Evolutionary conservation across 305 asterid species (phyloP), one percentile per base, ranked within the genome.

Genomic region (Solanum hybrid): DNA sequence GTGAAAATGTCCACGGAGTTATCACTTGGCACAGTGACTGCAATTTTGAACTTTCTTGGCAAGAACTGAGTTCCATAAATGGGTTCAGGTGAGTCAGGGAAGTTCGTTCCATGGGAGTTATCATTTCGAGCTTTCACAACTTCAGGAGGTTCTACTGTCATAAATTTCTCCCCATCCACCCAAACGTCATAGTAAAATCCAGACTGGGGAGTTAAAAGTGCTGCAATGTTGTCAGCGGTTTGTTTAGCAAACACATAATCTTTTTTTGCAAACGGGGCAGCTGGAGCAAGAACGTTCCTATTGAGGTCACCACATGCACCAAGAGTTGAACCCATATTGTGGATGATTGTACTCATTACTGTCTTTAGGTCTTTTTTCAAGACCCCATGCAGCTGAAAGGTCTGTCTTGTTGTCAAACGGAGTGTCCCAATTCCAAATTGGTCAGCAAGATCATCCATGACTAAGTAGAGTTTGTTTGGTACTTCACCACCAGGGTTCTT

Each of bases 241-340:
- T 94, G 92, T 93, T 97, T 98, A 4, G 99, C 99, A 94, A 96
- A 96, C 20, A 96, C 89, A 93, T 97, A 96, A 92, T 96, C 99
- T 92, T 95, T 96, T 71, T 92, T 93, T 2, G 91, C 34, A 89
- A 91, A 91, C 9, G 99, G 99, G 51, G 98, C 97, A 28, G 99
- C 98, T n/a, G 99, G 99, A 84, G 99, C 99, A 31, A 97, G 97
- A 82, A 97, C 99, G 20, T 97, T 97, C 90, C 99, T 92, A 86
- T 97, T 97, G 71, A 97, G 96, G 93, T 97, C 99, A 93, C 99
- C 99, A 87, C 99, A 97, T 3, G 98, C 99, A 33, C 99, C 99
- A 37, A 97, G 97, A 29, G 99, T 97, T 67, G 99, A 97, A 42
- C 99, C 99, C 99, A 97, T 96, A 91, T 89, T 92, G 88, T 90